Percentiles rank a stretch among this genome's conserved stretches.
phyloP scores from a whole-genome alignment of 1,284 basidiomycete genomes.

The Abortiporus biennis region DNA sequence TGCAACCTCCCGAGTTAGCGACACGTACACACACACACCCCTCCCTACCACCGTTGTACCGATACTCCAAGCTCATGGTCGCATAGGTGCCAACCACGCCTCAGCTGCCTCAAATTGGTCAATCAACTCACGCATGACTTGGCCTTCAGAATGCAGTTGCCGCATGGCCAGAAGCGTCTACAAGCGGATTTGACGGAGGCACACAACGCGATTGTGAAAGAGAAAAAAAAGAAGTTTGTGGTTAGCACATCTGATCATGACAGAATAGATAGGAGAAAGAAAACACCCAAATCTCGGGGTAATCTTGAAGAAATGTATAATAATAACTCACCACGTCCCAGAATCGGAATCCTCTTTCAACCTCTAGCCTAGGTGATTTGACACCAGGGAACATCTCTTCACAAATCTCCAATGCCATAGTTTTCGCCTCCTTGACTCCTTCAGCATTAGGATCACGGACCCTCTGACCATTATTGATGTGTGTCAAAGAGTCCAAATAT shows the following conservation, averaged over 20 bases:
- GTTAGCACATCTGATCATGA: slow-evolving; percentile 9
- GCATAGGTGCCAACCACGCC: slow-evolving; percentile 88
- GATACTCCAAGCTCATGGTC: too few relatives aligned
- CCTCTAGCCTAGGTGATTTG: slow-evolving; percentile 80
- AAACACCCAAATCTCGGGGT: background rate
- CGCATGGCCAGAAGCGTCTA: slow-evolving; percentile 87
- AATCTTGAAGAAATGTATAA: slow-evolving; percentile 12
- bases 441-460: slow-evolving; percentile 73
- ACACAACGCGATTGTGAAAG: too few relatives aligned
- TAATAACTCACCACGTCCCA: slow-evolving; percentile 85
- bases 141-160: slow-evolving; percentile 78
- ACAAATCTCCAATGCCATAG: slow-evolving; percentile 84
- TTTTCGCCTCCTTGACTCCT: slow-evolving; percentile 80
- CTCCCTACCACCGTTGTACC: background rate
- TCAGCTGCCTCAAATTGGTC: slow-evolving; percentile 95
- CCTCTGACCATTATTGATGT: slow-evolving; percentile 71
- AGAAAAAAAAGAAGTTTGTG: slow-evolving; percentile 11
- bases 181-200: slow-evolving; percentile 11
- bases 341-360: slow-evolving; percentile 95
- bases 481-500: slow-evolving; percentile 88
- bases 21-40: slow-evolving; percentile 1
- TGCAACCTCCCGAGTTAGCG: too few relatives aligned
- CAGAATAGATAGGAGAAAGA: background rate
- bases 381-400: slow-evolving; percentile 94
- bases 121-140: slow-evolving; percentile 77